Evolutionary conservation across 306 rosid genomes (phyloP), one percentile per base, ranked within the genome.

Genomic region (Castanea mollissima): DNA sequence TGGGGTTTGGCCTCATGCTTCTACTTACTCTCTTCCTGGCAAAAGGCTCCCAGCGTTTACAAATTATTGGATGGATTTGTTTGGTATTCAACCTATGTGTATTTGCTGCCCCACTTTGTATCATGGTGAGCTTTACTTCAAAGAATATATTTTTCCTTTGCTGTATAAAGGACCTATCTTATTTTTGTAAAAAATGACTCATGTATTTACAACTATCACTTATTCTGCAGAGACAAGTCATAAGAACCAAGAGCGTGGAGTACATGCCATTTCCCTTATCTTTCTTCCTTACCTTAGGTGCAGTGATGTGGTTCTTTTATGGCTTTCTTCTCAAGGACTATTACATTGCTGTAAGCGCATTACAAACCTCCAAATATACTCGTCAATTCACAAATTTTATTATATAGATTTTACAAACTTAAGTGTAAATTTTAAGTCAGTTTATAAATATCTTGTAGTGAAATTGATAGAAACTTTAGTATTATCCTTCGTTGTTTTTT

Each of bases 261-360:
- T 96, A 77, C 88, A 91, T 96, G 99, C 99, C 98, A 0, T 90
- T 96, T 65, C 85, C 84, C 19, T n/a, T 96, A 57, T 93, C 99
- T 51, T 75, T 93, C 84, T 96, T 86, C 79, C 84, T 96, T 25
- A 96, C 99, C 57, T 63, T 91, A 34, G 88, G 88, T 73, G 99
- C 98, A 69, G 98, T 93, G 71, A 87, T 80, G 89, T 93, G 99
- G 99, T 96, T 96, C 91, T 96, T 90, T 84, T 96, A 93, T 75
- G 99, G 99, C 20, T 86, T 93, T 78, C 74, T 91, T 55, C 91
- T 93, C 87, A 83, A 77, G 79, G 99, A 95, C 86, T 87, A 87
- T 70, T 89, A 91, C 83, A 92, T 95, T 73, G 99, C 99, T 5
- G 97, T 94, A 85, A 83, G 90, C 84, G 27, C 3, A 14, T 29